Percentiles rank a stretch among this genome's conserved stretches.
These are phyloP conservation scores for Cajanus cajan DNA, from an alignment of 306 rosid species.

Conservation along the genomic window DNA sequence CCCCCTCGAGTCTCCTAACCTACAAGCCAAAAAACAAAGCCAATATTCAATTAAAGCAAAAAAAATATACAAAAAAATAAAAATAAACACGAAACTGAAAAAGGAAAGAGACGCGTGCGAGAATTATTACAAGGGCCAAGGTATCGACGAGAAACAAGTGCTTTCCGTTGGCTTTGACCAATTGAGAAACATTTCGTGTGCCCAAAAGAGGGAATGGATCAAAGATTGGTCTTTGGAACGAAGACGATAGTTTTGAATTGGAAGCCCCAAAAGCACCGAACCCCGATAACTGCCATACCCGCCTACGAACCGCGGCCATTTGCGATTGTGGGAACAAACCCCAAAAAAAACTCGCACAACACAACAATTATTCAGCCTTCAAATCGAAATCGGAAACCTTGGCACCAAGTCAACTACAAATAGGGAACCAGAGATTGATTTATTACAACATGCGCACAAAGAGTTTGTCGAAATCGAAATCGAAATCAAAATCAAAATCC, in stretches of 20 bases:
- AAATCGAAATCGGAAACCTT: constrained; percentile 15
- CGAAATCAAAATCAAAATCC: no score
- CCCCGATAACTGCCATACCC: neutral
- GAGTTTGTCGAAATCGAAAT: no score
- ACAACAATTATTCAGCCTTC: neutral
- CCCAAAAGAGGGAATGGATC: constrained; percentile 32
- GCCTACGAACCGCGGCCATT: neutral
- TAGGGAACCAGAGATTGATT: neutral
- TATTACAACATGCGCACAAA: neutral
- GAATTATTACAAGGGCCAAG: constrained; percentile 65
- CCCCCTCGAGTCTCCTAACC: constrained; percentile 87
- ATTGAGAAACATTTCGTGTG: constrained; percentile 46
- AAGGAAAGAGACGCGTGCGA: neutral
- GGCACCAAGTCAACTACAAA: neutral
- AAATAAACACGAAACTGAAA: neutral
- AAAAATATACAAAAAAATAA: neutral
- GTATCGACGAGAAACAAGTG: constrained; percentile 85
- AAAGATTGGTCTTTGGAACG: constrained; percentile 15
- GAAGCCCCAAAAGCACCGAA: constrained; percentile 28
- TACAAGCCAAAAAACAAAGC: constrained; percentile 23
- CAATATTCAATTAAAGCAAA: neutral
- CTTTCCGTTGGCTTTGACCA: constrained; percentile 65
- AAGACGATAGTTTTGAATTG: constrained; percentile 26
- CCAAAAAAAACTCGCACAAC: neutral
- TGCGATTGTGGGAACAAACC: neutral